Evolutionary conservation across 371 early-diverging fungal species (phyloP).

Genomic region (Massospora cicadina): DNA sequence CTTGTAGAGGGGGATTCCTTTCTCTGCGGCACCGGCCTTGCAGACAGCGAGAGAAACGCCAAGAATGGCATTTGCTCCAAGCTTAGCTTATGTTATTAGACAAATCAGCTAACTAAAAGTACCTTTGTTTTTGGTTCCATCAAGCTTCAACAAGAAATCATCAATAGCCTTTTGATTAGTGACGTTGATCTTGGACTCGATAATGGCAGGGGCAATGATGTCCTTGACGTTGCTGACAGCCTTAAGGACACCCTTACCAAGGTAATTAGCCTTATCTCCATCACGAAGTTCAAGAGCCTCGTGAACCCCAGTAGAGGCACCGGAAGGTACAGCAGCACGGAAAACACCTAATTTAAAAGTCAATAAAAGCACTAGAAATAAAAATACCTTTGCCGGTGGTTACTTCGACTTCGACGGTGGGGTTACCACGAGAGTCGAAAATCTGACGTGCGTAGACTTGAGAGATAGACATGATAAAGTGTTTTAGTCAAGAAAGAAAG

Average conservation of each 20-base stretch:
- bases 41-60: slow-evolving; percentile 93
- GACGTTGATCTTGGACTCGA: slow-evolving; percentile 50
- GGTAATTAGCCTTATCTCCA: slow-evolving; percentile 57
- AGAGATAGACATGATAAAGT: slow-evolving; percentile 29
- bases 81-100: slow-evolving; percentile 23
- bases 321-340: slow-evolving; percentile 96
- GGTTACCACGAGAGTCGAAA: slow-evolving; percentile 98
- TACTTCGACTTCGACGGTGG: slow-evolving; percentile 97
- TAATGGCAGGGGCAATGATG: slow-evolving; percentile 65
- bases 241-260: slow-evolving; percentile 91
- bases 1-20: slow-evolving; percentile 75
- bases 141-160: slow-evolving; percentile 71
- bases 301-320: slow-evolving; percentile 97
- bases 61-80: slow-evolving; percentile 97
- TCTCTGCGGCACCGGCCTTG: slow-evolving; percentile 88
- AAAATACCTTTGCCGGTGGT: slow-evolving; percentile 57
- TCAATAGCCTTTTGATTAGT: slow-evolving; percentile 81
- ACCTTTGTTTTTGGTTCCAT: slow-evolving; percentile 88
- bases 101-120: background rate
- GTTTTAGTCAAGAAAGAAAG: background rate
- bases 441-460: slow-evolving; percentile 94
- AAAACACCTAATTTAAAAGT: slow-evolving; percentile 32
- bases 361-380: background rate
- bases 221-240: slow-evolving; percentile 87
- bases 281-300: slow-evolving; percentile 97